Base-by-base conservation (phyloP, 2,329 filamentous ascomycete genomes). In the Davidsoniella neocaledoniae region DNA sequence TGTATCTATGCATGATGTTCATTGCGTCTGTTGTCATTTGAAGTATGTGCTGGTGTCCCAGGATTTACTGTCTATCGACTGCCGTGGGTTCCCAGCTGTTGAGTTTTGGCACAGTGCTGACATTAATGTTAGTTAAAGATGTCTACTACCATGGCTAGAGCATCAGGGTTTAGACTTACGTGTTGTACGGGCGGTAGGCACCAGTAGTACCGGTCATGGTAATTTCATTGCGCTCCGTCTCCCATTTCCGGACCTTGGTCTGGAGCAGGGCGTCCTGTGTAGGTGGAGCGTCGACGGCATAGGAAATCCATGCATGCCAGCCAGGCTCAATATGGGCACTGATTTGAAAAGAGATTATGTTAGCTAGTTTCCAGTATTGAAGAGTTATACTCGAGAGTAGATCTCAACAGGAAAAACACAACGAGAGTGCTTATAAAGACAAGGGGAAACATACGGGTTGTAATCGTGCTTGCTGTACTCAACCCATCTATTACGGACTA, bases 271-370 rank as follows among this genome's bases (percentile, higher is more conserved):
- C 69, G 63, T 98, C 91, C 60, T 82, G 67, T 37, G 72, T 76
- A 1, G 91, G 91, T 37, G 90, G 79, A 66, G 84, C 83, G 66
- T 96, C 87, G 59, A 94, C 81, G 68, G 80, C 71, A 69, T 98
- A 96, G 57, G 86, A 86, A 58, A 98, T 87, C 91, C 91, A 98
- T 26, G 85, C 86, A 69, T 96, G 91, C 91, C 91, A 98, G 66
- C 90, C 85, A 46, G 90, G 88, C 67, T 96, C 90, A 59, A 95
- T 84, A 49, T 95, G 86, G 53, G 77, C 77, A 40, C 54, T 55
- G 41, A 42, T 16, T 12, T 8, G 10, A 8, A 9, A 43, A 12
- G 19, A 23, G 17, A 9, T 4, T 19, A 12, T n/a, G 6, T 42
- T 33, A 26, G 25, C 16, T 49, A 16, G 2, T 48, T 12, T 33